phyloP scores from a whole-genome alignment of 345 rosid genomes.

The Hevea brasiliensis region DNA sequence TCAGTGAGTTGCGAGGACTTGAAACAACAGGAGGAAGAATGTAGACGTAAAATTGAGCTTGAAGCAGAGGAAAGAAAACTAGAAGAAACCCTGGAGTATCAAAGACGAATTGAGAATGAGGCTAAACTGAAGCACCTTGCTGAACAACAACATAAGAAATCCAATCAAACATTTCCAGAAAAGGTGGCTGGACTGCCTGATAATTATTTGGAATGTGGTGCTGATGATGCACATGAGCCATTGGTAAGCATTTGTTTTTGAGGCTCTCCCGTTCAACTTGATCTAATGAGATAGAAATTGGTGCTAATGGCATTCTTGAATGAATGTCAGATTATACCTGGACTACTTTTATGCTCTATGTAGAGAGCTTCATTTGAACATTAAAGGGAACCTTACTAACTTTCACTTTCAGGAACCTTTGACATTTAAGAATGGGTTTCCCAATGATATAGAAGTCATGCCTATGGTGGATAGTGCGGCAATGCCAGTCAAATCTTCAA shows the following conservation, averaged over 20 bases:
- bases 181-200: constrained; percentile 36
- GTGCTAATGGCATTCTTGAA: not conserved
- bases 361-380: not conserved
- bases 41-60: constrained; percentile 69
- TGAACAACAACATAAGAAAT: constrained; percentile 66
- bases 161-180: constrained; percentile 36
- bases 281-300: constrained; percentile 11
- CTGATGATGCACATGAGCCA: constrained; percentile 31
- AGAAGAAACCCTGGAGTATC: constrained; percentile 80
- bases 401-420: constrained; percentile 44
- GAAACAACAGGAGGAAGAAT: constrained; percentile 71
- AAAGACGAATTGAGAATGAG: constrained; percentile 85
- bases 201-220: constrained; percentile 29
- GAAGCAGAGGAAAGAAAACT: constrained; percentile 92
- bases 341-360: constrained; percentile 4
- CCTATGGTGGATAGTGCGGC: constrained; percentile 31
- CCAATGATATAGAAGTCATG: constrained; percentile 36
- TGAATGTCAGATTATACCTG: not conserved
- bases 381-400: not conserved
- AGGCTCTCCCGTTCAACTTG: constrained; percentile 5
- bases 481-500: constrained; percentile 25
- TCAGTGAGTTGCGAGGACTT: constrained; percentile 44
- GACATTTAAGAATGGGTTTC: constrained; percentile 32
- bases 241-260: constrained; percentile 34
- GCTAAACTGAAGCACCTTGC: constrained; percentile 85